phyloP scores from a whole-genome alignment of 2,329 filamentous ascomycete genomes.

The Tolypocladium sp. region DNA sequence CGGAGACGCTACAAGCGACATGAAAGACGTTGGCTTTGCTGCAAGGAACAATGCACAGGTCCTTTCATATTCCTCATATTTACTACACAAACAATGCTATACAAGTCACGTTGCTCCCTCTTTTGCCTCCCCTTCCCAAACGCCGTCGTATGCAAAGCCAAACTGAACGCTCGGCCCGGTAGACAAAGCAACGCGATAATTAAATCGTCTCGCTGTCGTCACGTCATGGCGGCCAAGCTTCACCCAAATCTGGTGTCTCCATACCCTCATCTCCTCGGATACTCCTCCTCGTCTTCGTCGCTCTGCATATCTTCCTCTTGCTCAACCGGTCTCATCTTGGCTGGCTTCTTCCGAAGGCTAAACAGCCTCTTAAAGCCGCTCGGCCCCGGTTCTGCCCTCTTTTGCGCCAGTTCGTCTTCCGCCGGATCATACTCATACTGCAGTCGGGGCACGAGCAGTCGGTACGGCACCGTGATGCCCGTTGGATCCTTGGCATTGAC shows the following conservation, averaged over 20 bases:
- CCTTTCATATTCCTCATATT: background rate
- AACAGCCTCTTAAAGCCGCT: conserved; percentile 35
- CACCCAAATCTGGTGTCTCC: too few species aligned
- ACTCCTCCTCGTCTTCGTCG: conserved; percentile 15
- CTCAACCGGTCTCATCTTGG: conserved; percentile 7
- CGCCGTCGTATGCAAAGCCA: background rate
- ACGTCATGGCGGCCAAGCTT: background rate
- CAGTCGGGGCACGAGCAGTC: conserved; percentile 74
- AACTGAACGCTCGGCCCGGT: background rate
- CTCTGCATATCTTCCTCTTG: conserved; percentile 14
- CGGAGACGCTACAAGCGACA: background rate
- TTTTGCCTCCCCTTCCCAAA: background rate
- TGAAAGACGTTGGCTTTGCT: background rate
- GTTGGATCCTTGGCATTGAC: conserved; percentile 76
- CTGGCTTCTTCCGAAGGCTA: conserved; percentile 31
- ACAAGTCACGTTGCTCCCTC: background rate
- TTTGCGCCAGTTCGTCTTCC: conserved; percentile 21
- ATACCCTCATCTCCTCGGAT: conserved; percentile 4
- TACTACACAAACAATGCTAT: background rate
- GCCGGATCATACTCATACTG: conserved; percentile 45
- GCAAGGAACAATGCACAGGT: background rate
- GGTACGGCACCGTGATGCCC: conserved; percentile 81
- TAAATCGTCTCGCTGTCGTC: background rate
- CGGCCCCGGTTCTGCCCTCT: conserved; percentile 17
- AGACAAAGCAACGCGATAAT: background rate